phyloP scores from a whole-genome alignment of 2,329 filamentous ascomycete genomes.

The Stagonosporopsis vannaccii region DNA sequence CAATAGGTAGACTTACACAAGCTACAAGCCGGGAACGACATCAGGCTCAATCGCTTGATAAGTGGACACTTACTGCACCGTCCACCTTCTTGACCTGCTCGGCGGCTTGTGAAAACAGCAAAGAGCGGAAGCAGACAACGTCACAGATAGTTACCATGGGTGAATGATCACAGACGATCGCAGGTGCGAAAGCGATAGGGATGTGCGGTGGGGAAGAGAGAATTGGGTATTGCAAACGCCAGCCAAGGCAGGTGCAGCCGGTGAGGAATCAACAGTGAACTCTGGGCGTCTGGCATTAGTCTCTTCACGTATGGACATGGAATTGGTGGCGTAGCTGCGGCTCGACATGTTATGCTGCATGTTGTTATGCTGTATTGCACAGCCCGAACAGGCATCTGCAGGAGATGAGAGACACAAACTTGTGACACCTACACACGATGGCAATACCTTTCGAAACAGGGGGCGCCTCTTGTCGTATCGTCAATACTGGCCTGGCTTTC shows the following conservation, averaged over 20 bases:
- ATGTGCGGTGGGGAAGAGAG: neutral
- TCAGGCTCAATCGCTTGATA: neutral
- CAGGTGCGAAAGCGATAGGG: neutral
- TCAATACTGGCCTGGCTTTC: neutral
- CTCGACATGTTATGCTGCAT: neutral
- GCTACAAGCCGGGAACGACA: neutral
- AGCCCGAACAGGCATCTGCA: neutral
- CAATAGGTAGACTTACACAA: neutral
- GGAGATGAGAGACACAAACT: neutral
- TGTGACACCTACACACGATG: too few relatives aligned
- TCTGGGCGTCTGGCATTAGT: neutral
- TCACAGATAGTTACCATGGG: neutral
- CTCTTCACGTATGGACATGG: neutral
- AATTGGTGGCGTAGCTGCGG: neutral
- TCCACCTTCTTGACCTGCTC: constrained; percentile 24
- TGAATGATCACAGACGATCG: too few relatives aligned
- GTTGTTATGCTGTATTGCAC: neutral
- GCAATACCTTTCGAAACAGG: neutral
- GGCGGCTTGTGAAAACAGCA: constrained; percentile 25
- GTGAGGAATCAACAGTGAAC: constrained; percentile 6
- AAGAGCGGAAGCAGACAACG: too few relatives aligned
- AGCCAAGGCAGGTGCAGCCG: constrained; percentile 1
- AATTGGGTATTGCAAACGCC: neutral
- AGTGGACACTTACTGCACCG: constrained; percentile 34
- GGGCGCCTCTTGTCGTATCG: neutral